These are phyloP conservation scores for Jackrogersella multiformis DNA, from an alignment of 495 filamentous ascomycete species.

Conservation along the genomic window DNA sequence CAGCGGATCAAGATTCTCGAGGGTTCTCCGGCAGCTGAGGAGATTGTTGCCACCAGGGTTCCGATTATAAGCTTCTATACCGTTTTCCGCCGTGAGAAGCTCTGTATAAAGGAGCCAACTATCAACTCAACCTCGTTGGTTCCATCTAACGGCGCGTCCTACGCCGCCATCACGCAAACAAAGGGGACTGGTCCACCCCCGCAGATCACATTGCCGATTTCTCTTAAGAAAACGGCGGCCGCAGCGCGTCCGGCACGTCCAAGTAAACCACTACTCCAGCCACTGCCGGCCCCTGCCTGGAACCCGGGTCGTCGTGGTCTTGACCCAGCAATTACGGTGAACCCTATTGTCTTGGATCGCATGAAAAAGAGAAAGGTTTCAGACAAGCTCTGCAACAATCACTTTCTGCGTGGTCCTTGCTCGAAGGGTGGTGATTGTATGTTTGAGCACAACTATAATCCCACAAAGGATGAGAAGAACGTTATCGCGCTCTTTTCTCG, in stretches of 20 bases:
- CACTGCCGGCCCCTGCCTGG: constrained; percentile 52
- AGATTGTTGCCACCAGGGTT: constrained; percentile 67
- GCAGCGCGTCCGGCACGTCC: constrained; percentile 13
- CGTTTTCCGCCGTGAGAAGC: constrained; percentile 72
- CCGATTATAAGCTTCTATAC: constrained; percentile 65
- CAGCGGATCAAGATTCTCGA: constrained; percentile 77
- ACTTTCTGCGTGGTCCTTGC: constrained; percentile 80
- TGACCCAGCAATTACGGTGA: constrained; percentile 58
- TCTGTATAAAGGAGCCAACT: constrained; percentile 49
- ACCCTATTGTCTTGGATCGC: constrained; percentile 72
- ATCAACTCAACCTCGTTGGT: constrained; percentile 21
- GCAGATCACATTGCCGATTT: constrained; percentile 47
- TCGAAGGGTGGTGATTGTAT: constrained; percentile 75
- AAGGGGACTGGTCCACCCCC: constrained; percentile 49
- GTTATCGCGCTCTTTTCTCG: constrained; percentile 76
- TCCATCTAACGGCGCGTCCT: constrained; percentile 30
- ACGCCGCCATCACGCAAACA: constrained; percentile 47
- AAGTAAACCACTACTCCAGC: constrained; percentile 9
- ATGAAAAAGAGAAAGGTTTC: constrained; percentile 77
- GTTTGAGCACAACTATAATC: constrained; percentile 78
- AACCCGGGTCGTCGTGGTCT: constrained; percentile 62
- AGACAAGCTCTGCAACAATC: constrained; percentile 86
- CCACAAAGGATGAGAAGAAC: constrained; percentile 70
- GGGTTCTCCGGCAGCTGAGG: constrained; percentile 73
- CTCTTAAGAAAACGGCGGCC: constrained; percentile 16